Evolutionary conservation across 1,139 yeast species (phyloP).

Genomic region (Nakaseomyces glabratus): DNA sequence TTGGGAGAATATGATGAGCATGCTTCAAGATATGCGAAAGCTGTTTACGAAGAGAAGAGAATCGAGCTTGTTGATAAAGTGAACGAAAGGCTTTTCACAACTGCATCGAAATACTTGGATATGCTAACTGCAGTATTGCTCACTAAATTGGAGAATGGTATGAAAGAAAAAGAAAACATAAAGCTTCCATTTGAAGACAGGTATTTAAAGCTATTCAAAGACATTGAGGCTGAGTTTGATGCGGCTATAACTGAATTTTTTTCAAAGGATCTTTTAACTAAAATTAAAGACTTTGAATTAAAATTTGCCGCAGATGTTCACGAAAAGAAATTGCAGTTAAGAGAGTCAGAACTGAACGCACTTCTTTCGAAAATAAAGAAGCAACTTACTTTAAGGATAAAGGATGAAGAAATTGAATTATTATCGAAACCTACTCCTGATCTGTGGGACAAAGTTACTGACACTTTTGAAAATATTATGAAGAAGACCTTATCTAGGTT

Average conservation of each 20-base stretch:
- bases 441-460: slow-evolving; percentile 30
- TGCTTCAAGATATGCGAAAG: slow-evolving; percentile 63
- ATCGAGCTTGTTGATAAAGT: slow-evolving; percentile 40
- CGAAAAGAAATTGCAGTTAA: slow-evolving; percentile 15
- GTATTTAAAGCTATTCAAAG: slow-evolving; percentile 11
- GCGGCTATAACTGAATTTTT: slow-evolving; percentile 4
- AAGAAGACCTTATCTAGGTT: slow-evolving; percentile 30
- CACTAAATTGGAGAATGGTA: slow-evolving; percentile 11
- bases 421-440: slow-evolving; percentile 24
- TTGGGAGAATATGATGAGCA: slow-evolving; percentile 50
- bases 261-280: slow-evolving; percentile 2
- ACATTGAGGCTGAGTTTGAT: slow-evolving; percentile 10
- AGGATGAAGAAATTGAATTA: slow-evolving; percentile 23
- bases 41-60: slow-evolving; percentile 60
- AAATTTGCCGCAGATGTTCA: slow-evolving; percentile 7
- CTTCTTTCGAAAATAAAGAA: slow-evolving; percentile 20
- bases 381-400: slow-evolving; percentile 19
- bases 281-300: slow-evolving; percentile 8
- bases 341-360: slow-evolving; percentile 19
- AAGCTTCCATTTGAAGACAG: slow-evolving; percentile 20
- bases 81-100: slow-evolving; percentile 32
- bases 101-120: slow-evolving; percentile 23
- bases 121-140: slow-evolving; percentile 6
- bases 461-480: slow-evolving; percentile 39
- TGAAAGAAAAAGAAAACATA: slow-evolving; percentile 12